phyloP scores from a whole-genome alignment of 164 flowering plant species.

The Hamamelis virginiana region DNA sequence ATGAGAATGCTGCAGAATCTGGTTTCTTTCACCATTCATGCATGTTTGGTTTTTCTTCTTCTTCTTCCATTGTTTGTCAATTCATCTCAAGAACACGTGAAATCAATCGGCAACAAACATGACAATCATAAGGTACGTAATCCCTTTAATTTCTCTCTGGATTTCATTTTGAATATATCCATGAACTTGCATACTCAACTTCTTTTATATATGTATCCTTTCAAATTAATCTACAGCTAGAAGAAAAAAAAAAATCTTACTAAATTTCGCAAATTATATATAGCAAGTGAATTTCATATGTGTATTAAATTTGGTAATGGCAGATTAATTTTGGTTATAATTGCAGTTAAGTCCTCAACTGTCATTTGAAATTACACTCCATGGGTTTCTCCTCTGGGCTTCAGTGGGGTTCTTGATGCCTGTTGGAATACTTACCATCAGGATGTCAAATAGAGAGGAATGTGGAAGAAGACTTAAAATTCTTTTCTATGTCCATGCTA shows the following conservation, averaged over 20 bases:
- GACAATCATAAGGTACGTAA: slow-evolving; percentile 37
- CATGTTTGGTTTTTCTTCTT: slow-evolving; percentile 24
- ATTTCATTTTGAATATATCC: background rate
- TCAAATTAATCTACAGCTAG: no score
- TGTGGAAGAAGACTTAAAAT: slow-evolving; percentile 30
- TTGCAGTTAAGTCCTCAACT: slow-evolving; percentile 34
- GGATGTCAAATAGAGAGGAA: slow-evolving; percentile 40
- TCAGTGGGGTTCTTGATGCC: slow-evolving; percentile 61
- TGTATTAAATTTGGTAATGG: no score
- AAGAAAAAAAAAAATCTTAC: background rate
- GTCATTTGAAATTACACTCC: slow-evolving; percentile 36
- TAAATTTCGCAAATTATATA: no score
- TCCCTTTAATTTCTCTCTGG: background rate
- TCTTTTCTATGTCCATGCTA: slow-evolving; percentile 38
- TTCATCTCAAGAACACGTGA: slow-evolving; percentile 25
- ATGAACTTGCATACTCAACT: background rate
- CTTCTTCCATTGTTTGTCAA: slow-evolving; percentile 24
- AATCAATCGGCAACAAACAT: slow-evolving; percentile 9
- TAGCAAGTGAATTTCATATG: no score
- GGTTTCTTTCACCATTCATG: slow-evolving; percentile 17
- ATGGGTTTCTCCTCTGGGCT: slow-evolving; percentile 57
- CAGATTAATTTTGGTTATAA: background rate
- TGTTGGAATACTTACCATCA: slow-evolving; percentile 41
- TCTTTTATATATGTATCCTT: no score
- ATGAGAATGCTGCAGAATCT: slow-evolving; percentile 19